Base-by-base conservation (phyloP, 805 yeast genomes). In the Vanderwaltozyma yarrowii region DNA sequence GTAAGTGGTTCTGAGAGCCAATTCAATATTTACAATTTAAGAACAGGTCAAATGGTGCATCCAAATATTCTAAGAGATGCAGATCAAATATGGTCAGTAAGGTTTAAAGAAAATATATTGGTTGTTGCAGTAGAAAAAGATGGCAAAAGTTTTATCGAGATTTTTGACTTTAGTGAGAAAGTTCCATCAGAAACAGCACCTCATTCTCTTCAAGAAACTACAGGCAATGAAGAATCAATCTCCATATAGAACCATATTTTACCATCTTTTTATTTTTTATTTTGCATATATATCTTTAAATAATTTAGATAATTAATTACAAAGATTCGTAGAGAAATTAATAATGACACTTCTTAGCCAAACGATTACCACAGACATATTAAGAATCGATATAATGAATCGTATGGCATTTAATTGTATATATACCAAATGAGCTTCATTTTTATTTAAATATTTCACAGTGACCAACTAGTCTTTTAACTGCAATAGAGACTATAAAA, bases 21-120 rank as follows among this genome's bases (percentile, higher is more conserved):
- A 70, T 71, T 88, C 50, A 87, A 84, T 61, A 67, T 92, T 35
- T 92, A 96, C 86, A 83, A 88, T 52, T 73, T 86, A 25, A 69
- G 74, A 43, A 76, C 80, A 4, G 97, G 97, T 0, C 69, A 70
- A 50, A 72, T 80, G 43, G 74, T 88, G 2, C 68, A 84, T 38
- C 63, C 73, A 15, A 87, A 86, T 46, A 60, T 92, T 39, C 64
- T 87, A 32, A 67, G 73, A 3, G 89, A 81, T 54, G 78, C 84
- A 11, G 94, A 92, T 10, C 80, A 84, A 28, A 86, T 89, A 26
- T 92, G 98, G 98, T 95, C 92, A 47, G 95, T 89, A 3, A 74
- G 81, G 50, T 85, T 87, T 51, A 94, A 86, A 53, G 75, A 78
- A 47, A 73, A 81, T 42, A 70, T 87, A 38, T 83, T 96, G 54